These are phyloP conservation scores for Ascodesmis nigricans DNA, from an alignment of 495 filamentous ascomycete species.

Conservation along the genomic window DNA sequence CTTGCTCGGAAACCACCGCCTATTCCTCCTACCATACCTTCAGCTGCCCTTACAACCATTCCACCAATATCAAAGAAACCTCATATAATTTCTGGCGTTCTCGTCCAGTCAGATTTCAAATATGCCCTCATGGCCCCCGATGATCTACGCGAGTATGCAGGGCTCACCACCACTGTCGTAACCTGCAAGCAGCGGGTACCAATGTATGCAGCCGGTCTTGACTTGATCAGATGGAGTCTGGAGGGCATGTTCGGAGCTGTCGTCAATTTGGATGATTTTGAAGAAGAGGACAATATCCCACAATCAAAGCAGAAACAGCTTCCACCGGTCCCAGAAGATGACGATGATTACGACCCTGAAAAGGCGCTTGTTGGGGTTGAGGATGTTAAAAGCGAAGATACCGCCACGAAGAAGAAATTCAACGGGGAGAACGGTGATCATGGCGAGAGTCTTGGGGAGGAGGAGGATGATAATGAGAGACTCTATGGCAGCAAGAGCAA, in stretches of 20 bases:
- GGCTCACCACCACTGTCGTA: constrained; percentile 79
- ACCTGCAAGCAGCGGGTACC: constrained; percentile 72
- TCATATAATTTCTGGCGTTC: constrained; percentile 58
- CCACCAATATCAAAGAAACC: constrained; percentile 12
- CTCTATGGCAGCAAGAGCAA: constrained; percentile 36
- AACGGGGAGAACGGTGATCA: not conserved
- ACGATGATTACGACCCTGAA: constrained; percentile 29
- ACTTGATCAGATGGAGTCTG: constrained; percentile 79
- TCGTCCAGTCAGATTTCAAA: constrained; percentile 94
- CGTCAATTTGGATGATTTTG: constrained; percentile 37
- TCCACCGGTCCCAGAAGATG: constrained; percentile 16
- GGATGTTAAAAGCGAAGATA: constrained; percentile 2
- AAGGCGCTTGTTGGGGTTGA: constrained; percentile 29
- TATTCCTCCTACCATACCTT: constrained; percentile 5
- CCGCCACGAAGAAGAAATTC: not conserved
- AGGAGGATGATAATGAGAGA: constrained; percentile 33
- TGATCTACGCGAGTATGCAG: constrained; percentile 85
- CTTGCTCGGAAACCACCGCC: constrained; percentile 62
- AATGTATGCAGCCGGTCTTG: constrained; percentile 68
- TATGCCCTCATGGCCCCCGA: constrained; percentile 89
- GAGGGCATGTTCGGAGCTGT: constrained; percentile 72
- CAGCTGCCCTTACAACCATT: constrained; percentile 1
- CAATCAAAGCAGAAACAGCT: constrained; percentile 24
- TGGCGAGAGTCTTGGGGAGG: no score
- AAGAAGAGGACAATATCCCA: constrained; percentile 25